phyloP scores from a whole-genome alignment of 2,329 filamentous ascomycete genomes.

The Dactylellina leptospora region DNA sequence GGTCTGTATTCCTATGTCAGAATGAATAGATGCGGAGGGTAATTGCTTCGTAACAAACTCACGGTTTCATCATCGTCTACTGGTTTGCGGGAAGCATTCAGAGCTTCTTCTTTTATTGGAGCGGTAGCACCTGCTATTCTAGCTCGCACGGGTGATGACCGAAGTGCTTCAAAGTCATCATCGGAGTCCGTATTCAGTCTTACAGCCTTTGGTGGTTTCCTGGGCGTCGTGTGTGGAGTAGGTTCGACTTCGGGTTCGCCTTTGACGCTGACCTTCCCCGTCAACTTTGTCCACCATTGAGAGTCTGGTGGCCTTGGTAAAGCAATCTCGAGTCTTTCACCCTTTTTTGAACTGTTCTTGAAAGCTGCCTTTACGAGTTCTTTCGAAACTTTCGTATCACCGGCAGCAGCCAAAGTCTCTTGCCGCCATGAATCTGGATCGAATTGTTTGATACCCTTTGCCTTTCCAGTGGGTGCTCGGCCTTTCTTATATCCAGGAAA shows the following conservation, averaged over 20 bases:
- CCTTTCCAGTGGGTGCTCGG: conserved; percentile 61
- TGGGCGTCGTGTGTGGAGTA: conserved; percentile 35
- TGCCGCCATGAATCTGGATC: conserved; percentile 58
- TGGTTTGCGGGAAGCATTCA: not conserved
- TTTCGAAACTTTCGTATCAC: conserved; percentile 30
- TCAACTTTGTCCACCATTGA: conserved; percentile 54
- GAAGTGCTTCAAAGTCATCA: conserved; percentile 43
- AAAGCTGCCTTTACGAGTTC: conserved; percentile 45
- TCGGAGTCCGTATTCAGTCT: conserved; percentile 48
- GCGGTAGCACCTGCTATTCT: not conserved
- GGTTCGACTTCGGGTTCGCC: conserved; percentile 45
- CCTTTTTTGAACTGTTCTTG: conserved; percentile 15
- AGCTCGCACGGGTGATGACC: conserved; percentile 26
- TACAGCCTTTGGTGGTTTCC: conserved; percentile 43
- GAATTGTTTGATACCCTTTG: conserved; percentile 65
- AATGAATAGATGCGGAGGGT: not conserved
- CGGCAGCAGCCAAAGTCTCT: conserved; percentile 16
- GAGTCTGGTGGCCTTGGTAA: conserved; percentile 26
- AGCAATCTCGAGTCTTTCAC: conserved; percentile 14
- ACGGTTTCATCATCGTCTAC: conserved; percentile 36
- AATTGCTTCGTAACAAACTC: not conserved
- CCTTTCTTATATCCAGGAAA: conserved; percentile 63
- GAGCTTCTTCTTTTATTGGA: not conserved
- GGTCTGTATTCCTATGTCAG: conserved; percentile 19
- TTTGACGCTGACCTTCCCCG: conserved; percentile 26